Percentiles rank a stretch among this genome's conserved stretches.
Evolutionary conservation across 139 green algal genomes (phyloP).

Genomic region (Chlorella sp.): DNA sequence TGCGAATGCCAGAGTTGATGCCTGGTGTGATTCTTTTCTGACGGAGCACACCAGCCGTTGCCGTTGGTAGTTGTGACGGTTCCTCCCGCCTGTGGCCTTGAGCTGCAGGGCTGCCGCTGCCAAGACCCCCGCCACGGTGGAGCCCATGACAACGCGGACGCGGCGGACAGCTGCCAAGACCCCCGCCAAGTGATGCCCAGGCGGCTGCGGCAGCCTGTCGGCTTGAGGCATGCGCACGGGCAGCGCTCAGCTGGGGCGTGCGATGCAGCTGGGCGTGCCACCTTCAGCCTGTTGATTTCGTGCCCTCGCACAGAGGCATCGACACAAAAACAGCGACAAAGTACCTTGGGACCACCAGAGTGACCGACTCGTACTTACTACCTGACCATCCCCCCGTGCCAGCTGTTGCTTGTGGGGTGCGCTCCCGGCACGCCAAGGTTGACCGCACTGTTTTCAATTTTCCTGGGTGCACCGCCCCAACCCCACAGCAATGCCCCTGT

Average conservation of each 20-base stretch:
- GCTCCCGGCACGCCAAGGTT: neutral
- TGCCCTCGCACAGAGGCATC: too few species aligned
- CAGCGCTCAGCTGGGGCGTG: too few species aligned
- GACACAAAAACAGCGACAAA: too few species aligned
- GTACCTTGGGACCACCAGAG: too few species aligned
- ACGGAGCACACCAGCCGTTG: too few species aligned
- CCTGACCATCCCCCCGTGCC: neutral
- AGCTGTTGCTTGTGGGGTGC: conserved; percentile 17
- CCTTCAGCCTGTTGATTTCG: neutral
- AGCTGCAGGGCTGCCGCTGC: conserved; percentile 17
- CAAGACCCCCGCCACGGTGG: conserved; percentile 26
- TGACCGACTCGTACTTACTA: neutral
- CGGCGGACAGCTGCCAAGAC: conserved; percentile 12
- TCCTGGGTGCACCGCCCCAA: neutral
- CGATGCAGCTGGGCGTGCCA: too few species aligned
- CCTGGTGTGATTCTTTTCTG: too few species aligned
- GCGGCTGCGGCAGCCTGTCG: neutral
- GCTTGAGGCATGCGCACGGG: too few species aligned
- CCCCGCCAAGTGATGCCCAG: conserved; percentile 1
- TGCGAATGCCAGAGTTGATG: too few species aligned
- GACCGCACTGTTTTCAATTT: neutral
- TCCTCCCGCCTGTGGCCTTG: neutral
- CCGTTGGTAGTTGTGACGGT: too few species aligned
- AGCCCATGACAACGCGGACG: conserved; percentile 21
- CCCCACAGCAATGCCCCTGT: too few species aligned